Evolutionary conservation across 768 basidiomycete species (phyloP).

Genomic region (Leccinum obscurum): DNA sequence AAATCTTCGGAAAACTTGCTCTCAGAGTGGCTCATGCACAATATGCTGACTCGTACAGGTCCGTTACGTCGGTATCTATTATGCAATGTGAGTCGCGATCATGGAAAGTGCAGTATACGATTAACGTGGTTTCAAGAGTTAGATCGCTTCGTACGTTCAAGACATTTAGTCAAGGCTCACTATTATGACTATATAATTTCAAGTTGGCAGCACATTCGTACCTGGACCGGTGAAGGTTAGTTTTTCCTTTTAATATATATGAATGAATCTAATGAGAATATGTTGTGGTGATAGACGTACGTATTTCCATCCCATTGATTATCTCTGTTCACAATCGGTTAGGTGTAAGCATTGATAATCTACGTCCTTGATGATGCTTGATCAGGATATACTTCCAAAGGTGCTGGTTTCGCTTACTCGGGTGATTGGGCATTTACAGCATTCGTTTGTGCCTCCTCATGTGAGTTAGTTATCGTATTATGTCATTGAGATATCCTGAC

Average conservation of each 20-base stretch:
- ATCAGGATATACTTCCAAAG: neutral
- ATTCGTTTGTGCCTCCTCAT: neutral
- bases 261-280: too few relatives aligned
- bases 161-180: neutral
- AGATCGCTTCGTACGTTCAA: neutral
- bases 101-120: neutral
- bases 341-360: neutral
- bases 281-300: neutral
- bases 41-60: neutral
- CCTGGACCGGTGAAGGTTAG: neutral
- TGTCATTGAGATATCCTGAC: neutral
- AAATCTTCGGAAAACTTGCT: too few relatives aligned
- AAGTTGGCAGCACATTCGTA: neutral
- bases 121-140: neutral
- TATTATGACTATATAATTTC: neutral
- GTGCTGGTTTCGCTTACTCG: neutral
- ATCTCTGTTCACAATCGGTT: neutral
- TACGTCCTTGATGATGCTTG: neutral
- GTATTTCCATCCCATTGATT: neutral
- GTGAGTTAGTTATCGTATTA: neutral
- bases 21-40: neutral
- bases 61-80: too few relatives aligned
- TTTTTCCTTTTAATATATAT: neutral
- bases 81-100: too few relatives aligned
- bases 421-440: neutral